Evolutionary conservation across 139 green algal species (phyloP).

Genomic region (Micromonas pusilla): DNA sequence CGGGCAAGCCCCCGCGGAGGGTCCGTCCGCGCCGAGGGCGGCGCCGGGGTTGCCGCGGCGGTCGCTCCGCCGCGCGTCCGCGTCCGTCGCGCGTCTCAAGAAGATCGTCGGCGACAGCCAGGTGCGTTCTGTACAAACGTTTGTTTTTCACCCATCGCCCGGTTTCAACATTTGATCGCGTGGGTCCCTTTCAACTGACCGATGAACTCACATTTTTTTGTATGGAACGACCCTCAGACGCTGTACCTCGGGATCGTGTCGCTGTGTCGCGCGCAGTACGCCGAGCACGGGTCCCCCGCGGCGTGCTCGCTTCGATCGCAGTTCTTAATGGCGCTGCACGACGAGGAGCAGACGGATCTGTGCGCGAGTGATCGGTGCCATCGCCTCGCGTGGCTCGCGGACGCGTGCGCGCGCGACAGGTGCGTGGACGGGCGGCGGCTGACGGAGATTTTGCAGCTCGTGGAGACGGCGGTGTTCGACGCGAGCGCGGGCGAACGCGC

Average conservation of each 20-base stretch:
- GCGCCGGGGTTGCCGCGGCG: not conserved
- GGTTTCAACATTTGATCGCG: too few relatives aligned
- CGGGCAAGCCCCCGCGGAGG: not conserved
- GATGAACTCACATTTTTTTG: too few relatives aligned
- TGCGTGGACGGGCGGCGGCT: conserved; percentile 5
- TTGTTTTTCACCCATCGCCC: too few relatives aligned
- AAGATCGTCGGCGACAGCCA: not conserved
- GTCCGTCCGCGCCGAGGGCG: not conserved
- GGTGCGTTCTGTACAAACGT: too few relatives aligned
- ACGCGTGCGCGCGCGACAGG: conserved; percentile 14
- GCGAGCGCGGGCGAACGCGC: not conserved
- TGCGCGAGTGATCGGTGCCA: conserved; percentile 19
- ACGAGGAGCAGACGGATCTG: conserved; percentile 23
- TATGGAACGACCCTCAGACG: not conserved
- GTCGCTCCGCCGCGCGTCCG: not conserved
- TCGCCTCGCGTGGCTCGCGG: conserved; percentile 29
- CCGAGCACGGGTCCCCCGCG: not conserved
- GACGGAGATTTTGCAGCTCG: not conserved
- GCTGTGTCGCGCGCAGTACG: not conserved
- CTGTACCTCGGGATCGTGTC: conserved; percentile 13
- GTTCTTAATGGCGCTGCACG: conserved; percentile 33
- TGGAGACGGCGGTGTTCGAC: not conserved
- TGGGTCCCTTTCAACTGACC: too few relatives aligned
- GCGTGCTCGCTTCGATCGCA: conserved; percentile 32
- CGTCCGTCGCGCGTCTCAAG: not conserved